Evolutionary conservation across 495 filamentous ascomycete species (phyloP), one percentile per base, ranked within the genome.

Genomic region (Penicillium diatomitis): DNA sequence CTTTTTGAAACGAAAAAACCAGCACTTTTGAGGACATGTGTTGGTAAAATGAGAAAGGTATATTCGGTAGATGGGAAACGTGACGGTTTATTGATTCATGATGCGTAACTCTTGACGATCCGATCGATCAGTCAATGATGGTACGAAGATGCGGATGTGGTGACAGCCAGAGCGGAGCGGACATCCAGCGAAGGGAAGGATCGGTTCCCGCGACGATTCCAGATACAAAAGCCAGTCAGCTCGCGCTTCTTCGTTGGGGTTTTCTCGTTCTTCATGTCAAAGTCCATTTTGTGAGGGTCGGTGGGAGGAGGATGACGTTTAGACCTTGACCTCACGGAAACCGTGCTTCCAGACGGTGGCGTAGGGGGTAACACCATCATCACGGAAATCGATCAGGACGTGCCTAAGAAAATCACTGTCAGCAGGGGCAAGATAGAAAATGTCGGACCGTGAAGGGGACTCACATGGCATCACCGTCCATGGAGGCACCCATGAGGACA

Each of bases 301-400:
- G 38, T 38, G 38, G 37, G 20, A 11, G 48, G 41, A 34, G 52
- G 46, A 30, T 45, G 47, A 20, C n/a, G 41, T 60, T 82, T 88
- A 98, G 52, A 97, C 91, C 83, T 98, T 98, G 78, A 81, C 80
- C 76, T 85, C 85, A 53, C 72, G 77, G 58, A 98, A 74, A 57
- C 92, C 94, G 69, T 96, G 84, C 81, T 96, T 96, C 94, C 92
- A 98, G 76, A 95, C 73, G 51, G 79, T 83, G 47, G 96, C 76
- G 60, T 75, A 98, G 34, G 92, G 92, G 30, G 91, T 97, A 51
- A 85, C 68, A 67, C 92, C 92, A 57, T 97, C 94, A 64, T 94
- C 90, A 61, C 91, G 89, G 78, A 95, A 98, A 76, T 97, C 91
- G 65, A 96, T 84, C 47, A 96, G 88, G 48, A 92, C 77, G 61